Conservation (phyloP, 2,329 filamentous ascomycete species). For the Fusarium sp. region DNA sequence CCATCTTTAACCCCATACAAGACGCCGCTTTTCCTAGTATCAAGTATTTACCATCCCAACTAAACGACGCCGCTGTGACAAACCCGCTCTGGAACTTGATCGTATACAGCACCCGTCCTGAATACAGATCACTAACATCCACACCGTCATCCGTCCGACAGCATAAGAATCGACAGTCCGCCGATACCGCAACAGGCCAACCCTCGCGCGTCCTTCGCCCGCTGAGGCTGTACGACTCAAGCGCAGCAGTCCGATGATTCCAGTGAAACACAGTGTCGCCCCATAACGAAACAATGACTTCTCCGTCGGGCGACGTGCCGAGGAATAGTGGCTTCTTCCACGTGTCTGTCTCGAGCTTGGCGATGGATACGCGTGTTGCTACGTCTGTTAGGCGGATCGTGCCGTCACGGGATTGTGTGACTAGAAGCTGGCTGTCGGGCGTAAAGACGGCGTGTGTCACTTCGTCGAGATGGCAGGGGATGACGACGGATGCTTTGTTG, state of each 20-base stretch:
- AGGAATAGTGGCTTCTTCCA: constrained; percentile 49
- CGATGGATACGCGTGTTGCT: constrained; percentile 39
- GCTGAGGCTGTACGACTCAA: constrained; percentile 54
- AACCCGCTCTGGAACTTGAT: constrained; percentile 50
- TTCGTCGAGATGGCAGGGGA: constrained; percentile 46
- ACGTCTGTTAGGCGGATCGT: constrained; percentile 48
- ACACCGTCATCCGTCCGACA: constrained; percentile 56
- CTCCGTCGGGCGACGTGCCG: constrained; percentile 49
- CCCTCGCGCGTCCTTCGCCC: constrained; percentile 52
- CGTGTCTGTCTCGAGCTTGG: constrained; percentile 51
- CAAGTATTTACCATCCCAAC: constrained; percentile 49
- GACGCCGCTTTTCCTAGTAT: constrained; percentile 51
- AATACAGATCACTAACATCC: constrained; percentile 54
- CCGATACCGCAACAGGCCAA: constrained; percentile 56
- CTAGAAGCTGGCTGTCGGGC: constrained; percentile 42
- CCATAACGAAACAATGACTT: constrained; percentile 54
- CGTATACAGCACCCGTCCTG: constrained; percentile 54
- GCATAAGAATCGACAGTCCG: constrained; percentile 54
- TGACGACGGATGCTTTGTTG: constrained; percentile 33
- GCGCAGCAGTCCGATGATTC: constrained; percentile 49
- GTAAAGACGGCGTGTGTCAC: constrained; percentile 50
- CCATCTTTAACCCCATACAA: constrained; percentile 43
- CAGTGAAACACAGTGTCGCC: constrained; percentile 55
- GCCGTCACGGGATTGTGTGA: constrained; percentile 49
- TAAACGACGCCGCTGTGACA: constrained; percentile 54